Evolutionary conservation across 176 grass and related monocot species (phyloP).

Genomic region (Stipa capillata): DNA sequence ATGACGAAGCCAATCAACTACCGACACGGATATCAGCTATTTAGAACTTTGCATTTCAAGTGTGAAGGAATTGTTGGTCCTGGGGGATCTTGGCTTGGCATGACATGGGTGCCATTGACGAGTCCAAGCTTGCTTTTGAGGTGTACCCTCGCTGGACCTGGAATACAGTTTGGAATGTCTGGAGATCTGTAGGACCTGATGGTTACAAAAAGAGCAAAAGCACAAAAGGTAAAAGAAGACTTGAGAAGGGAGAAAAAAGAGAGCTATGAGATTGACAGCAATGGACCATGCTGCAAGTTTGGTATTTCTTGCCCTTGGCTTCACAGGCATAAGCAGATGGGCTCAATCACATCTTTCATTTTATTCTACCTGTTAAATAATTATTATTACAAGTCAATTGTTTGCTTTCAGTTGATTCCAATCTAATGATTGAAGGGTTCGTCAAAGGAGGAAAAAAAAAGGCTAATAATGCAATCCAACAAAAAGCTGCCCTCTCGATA

Average conservation of each 20-base stretch:
- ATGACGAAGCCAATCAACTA: too few relatives aligned
- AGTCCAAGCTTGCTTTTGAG: constrained; percentile 67
- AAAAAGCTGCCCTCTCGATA: neutral
- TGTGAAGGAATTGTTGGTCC: neutral
- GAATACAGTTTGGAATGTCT: constrained; percentile 79
- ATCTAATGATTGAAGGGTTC: neutral
- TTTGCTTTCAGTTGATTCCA: neutral
- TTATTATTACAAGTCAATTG: neutral
- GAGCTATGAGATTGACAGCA: constrained; percentile 20
- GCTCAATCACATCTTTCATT: neutral
- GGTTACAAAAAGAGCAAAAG: constrained; percentile 73
- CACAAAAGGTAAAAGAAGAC: constrained; percentile 44
- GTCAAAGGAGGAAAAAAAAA: neutral
- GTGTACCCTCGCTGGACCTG: constrained; percentile 26
- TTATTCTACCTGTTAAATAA: neutral
- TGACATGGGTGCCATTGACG: constrained; percentile 59
- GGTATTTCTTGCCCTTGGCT: constrained; percentile 49
- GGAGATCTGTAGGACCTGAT: constrained; percentile 47
- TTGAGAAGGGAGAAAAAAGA: constrained; percentile 31
- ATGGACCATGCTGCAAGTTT: constrained; percentile 67
- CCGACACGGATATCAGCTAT: too few relatives aligned
- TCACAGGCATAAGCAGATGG: constrained; percentile 15
- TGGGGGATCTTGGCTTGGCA: constrained; percentile 14
- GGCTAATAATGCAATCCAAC: neutral
- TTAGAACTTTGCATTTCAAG: too few relatives aligned